Conservation (phyloP, 192 early-diverging fungal species). For the Coemansia sp. region DNA sequence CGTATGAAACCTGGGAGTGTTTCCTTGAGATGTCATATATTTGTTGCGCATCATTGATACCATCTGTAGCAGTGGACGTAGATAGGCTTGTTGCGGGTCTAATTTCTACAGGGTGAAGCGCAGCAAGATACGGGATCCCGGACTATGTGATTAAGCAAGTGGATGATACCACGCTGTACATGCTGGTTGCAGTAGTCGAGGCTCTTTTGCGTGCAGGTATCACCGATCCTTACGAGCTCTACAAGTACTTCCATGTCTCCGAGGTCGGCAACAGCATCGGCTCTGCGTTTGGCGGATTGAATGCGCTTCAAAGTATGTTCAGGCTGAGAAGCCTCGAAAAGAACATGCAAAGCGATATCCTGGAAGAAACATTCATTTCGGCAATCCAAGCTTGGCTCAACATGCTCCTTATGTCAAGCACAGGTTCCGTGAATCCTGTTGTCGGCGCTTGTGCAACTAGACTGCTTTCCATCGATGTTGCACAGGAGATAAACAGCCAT, state of each 20-base stretch:
- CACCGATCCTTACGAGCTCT: constrained; percentile 94
- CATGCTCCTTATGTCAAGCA: constrained; percentile 84
- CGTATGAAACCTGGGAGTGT: too few species aligned
- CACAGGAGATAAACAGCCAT: constrained; percentile 64
- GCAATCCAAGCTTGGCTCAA: constrained; percentile 94
- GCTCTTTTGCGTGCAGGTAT: constrained; percentile 85
- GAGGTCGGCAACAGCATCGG: constrained; percentile 87
- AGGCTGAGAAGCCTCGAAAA: constrained; percentile 66
- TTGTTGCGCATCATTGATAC: too few species aligned
- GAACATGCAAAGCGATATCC: not conserved
- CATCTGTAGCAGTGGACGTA: constrained; percentile 87
- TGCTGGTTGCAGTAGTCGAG: constrained; percentile 86
- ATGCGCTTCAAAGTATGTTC: constrained; percentile 69
- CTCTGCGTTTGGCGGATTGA: constrained; percentile 80
- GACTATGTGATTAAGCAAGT: constrained; percentile 86
- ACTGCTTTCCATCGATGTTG: constrained; percentile 85
- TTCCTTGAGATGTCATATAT: too few species aligned
- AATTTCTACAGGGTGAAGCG: constrained; percentile 94
- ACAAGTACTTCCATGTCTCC: constrained; percentile 90
- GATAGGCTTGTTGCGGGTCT: constrained; percentile 83
- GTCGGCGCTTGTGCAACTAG: constrained; percentile 92
- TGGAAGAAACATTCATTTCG: constrained; percentile 84
- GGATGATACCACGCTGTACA: constrained; percentile 81
- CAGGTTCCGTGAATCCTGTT: constrained; percentile 73
- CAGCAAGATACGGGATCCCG: constrained; percentile 86